Evolutionary conservation across 2,329 filamentous ascomycete species (phyloP).

Genomic region (Amauroascus verrucosus): DNA sequence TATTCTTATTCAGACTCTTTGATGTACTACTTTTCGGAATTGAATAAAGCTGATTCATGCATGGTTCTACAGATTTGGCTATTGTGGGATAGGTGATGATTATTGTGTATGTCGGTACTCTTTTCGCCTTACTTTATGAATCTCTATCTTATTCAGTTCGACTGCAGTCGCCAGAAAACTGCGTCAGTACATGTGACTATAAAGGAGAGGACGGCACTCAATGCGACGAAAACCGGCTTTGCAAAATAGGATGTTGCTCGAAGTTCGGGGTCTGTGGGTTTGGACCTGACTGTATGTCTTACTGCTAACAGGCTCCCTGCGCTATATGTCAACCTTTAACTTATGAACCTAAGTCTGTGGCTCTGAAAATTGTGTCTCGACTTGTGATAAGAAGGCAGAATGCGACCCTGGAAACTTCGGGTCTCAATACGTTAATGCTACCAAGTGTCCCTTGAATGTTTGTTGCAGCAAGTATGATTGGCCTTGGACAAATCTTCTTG

Average conservation of each 20-base stretch:
- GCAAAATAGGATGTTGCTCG: conserved; percentile 8
- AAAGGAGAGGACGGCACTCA: not conserved
- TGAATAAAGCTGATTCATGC: not conserved
- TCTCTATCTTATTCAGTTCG: no score
- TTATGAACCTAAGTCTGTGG: not conserved
- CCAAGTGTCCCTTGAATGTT: conserved; percentile 25
- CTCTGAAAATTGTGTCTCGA: conserved; percentile 15
- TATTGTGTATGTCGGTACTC: conserved; percentile 6
- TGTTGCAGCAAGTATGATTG: conserved; percentile 21
- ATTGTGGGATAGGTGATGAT: not conserved
- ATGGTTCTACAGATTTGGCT: not conserved
- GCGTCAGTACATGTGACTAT: not conserved
- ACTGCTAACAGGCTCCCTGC: no score
- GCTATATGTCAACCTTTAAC: no score
- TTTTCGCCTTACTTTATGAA: not conserved
- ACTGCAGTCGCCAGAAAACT: not conserved
- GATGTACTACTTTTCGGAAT: not conserved
- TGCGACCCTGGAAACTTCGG: conserved; percentile 22
- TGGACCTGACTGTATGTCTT: conserved; percentile 8
- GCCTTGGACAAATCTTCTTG: not conserved
- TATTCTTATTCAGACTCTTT: not conserved
- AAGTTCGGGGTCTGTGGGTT: conserved; percentile 18
- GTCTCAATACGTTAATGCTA: conserved; percentile 12
- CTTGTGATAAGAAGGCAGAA: conserved; percentile 20
- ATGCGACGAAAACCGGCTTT: conserved; percentile 7